These are phyloP conservation scores for Funneliformis geosporum DNA, from an alignment of 192 early-diverging fungal species.

Conservation along the genomic window DNA sequence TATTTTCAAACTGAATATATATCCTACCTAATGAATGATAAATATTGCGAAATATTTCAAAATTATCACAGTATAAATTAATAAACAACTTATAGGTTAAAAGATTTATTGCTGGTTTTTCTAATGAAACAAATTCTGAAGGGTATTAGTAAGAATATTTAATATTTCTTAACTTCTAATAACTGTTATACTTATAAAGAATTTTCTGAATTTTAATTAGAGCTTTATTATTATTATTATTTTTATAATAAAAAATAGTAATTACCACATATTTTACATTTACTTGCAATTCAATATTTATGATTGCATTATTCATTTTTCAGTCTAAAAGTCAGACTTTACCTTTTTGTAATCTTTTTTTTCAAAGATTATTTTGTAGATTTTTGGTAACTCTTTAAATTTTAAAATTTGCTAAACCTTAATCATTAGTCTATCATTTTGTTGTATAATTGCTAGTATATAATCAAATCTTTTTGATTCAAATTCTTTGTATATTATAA, in stretches of 20 bases:
- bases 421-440: neutral
- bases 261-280: neutral
- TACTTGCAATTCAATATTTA: neutral
- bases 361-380: neutral
- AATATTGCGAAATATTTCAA: neutral
- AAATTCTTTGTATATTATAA: neutral
- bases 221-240: neutral
- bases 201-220: neutral
- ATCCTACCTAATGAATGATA: neutral
- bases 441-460: neutral
- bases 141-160: neutral
- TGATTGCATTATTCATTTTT: neutral
- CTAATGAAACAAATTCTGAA: neutral
- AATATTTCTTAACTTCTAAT: neutral
- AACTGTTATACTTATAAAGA: neutral
- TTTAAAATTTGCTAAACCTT: neutral
- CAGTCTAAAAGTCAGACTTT: neutral
- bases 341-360: neutral
- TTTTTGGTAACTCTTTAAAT: neutral
- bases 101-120: neutral
- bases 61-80: neutral
- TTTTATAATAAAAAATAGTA: neutral
- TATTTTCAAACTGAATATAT: slow-evolving; percentile 1
- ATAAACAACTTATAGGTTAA: neutral
- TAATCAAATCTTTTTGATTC: neutral